Evolutionary conservation across 208 protist species (phyloP), one percentile per base, ranked within the genome.

Genomic region (Naegleria fowleri): DNA sequence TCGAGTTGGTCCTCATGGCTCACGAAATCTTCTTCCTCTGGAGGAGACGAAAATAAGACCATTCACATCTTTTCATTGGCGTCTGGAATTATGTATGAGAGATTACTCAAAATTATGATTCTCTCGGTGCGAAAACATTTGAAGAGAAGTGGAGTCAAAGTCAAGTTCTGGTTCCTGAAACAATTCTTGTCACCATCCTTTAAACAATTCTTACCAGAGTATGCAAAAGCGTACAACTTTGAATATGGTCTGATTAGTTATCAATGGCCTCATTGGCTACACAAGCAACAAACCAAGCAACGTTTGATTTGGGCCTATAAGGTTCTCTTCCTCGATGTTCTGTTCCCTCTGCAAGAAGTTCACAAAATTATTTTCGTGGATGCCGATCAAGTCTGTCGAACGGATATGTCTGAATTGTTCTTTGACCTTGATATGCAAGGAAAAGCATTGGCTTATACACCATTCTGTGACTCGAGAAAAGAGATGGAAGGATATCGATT

Each of bases 251-350:
- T 99, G 67, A 97, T 99, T 4, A 97, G 94, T 11, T 99, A 99
- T 94, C 96, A 98, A 91, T 99, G 99, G 99, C 99, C 99, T 84
- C 94, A 90, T 89, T 99, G 98, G 97, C 94, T 99, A 55, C 92
- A 94, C 83, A 93, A 93, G 91, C 98, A 99, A 94, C 96, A 95
- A 29, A 96, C 99, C 85, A 99, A 99, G 96, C 97, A 99, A 93
- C 95, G 99, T 55, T 97, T 97, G 22, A 99, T 99, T 92, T 99
- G 98, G 99, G 99, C 94, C 25, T 98, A 99, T 95, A 99, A 99
- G 94, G 98, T 99, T 87, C 95, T 99, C 11, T 99, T 99, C 95
- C 94, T 99, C 2, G 99, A 99, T 94, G 98, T 99, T 4, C 91
- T 99, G 11, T 99, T 99, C 92, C 99, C 99, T 9, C 93, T 97